Percentiles rank a stretch among this genome's conserved stretches.
These are phyloP conservation scores for Aspergillus nomiae DNA, from an alignment of 2,329 filamentous ascomycete genomes.

Conservation along the genomic window DNA sequence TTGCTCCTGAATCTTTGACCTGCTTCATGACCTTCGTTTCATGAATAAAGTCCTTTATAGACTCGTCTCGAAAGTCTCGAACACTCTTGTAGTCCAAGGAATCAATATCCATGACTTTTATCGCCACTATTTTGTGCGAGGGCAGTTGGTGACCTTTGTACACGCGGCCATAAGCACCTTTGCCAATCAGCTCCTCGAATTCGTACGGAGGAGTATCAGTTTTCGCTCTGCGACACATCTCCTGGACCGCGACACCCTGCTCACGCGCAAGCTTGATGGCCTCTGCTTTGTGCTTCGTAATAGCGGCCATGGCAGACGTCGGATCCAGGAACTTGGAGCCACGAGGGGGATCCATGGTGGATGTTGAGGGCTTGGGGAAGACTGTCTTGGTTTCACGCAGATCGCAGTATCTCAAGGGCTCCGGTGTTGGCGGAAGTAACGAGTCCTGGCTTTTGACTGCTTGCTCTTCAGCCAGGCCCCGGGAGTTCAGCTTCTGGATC, in stretches of 20 bases:
- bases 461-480: background rate
- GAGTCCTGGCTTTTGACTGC: slow-evolving; percentile 2
- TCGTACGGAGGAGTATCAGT: slow-evolving; percentile 48
- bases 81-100: slow-evolving; percentile 50
- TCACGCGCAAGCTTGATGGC: slow-evolving; percentile 50
- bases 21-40: slow-evolving; percentile 66
- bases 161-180: slow-evolving; percentile 54
- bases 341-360: slow-evolving; percentile 26
- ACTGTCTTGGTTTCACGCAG: background rate
- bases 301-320: slow-evolving; percentile 45
- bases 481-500: background rate
- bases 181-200: slow-evolving; percentile 55
- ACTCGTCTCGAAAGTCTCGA: slow-evolving; percentile 51
- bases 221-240: slow-evolving; percentile 50
- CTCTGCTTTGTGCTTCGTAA: slow-evolving; percentile 53
- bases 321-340: slow-evolving; percentile 42
- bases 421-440: slow-evolving; percentile 1
- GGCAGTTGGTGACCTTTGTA: slow-evolving; percentile 50
- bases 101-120: slow-evolving; percentile 56
- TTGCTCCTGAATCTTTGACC: slow-evolving; percentile 62
- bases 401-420: slow-evolving; percentile 1
- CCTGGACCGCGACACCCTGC: slow-evolving; percentile 47
- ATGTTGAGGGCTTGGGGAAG: background rate
- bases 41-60: slow-evolving; percentile 59
- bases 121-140: slow-evolving; percentile 48